Evolutionary conservation across 306 rosid genomes (phyloP), one percentile per base, ranked within the genome.

Genomic region (Begonia fuchsioides): DNA sequence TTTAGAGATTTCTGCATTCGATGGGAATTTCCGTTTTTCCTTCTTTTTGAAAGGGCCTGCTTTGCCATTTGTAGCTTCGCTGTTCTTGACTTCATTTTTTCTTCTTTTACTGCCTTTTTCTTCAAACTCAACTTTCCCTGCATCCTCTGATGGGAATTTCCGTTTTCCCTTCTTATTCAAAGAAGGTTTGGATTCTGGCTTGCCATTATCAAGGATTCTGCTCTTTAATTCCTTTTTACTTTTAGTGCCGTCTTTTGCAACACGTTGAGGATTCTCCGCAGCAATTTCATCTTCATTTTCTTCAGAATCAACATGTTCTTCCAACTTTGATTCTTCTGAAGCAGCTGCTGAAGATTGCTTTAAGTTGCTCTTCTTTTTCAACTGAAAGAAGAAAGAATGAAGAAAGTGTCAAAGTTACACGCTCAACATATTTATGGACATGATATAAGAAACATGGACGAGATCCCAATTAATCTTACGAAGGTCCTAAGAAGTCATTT

Each of bases 291-390:
- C 43, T 1, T 38, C 55, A 17, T 63, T 76, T 39, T 67, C 32
- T 51, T 15, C 76, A 16, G 13, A 13, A 32, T 17, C 55, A 14
- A 15, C n/a, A 32, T 45, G 61, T 52, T 67, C 72, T 16, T 43
- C 41, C 17, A 41, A 49, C 52, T 44, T 15, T 3, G 55, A 49
- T 15, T 52, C 54, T 47, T 63, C 72, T 3, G 71, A 55, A 39
- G 79, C 44, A 53, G 54, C 71, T 40, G 64, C 50, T n/a, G n/a
- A n/a, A 19, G 56, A 70, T 56, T 76, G 79, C 58, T 66, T 58
- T 40, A 55, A 14, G 68, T 64, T 81, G 79, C 94, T 81, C 72
- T 76, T 69, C 61, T 90, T 90, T 70, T 85, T 79, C 70, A 90
- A 71, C 98, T 85, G 72, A 55, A 60, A 68, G 50, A 50, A 10